These are phyloP conservation scores for Sideroxylon spinosum DNA, from an alignment of 179 eudicot genomes.

Conservation along the genomic window DNA sequence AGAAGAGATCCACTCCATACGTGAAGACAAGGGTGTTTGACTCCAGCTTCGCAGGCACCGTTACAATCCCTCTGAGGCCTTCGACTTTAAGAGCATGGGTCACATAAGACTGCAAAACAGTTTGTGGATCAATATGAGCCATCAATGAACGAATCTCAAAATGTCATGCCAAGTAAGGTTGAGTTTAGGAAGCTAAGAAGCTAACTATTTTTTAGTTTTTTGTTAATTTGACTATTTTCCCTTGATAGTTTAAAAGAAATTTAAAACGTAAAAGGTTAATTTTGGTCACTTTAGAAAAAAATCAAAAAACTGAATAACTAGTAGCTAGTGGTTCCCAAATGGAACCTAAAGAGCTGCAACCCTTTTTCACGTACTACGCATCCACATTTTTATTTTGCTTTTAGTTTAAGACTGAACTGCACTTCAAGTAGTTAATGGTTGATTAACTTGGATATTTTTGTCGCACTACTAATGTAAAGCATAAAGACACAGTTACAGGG, in stretches of 20 bases:
- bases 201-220: no score
- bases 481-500: neutral
- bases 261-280: no score
- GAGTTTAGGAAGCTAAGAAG: no score
- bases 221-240: no score
- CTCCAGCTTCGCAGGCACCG: slow-evolving; percentile 89
- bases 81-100: slow-evolving; percentile 93
- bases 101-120: slow-evolving; percentile 61
- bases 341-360: no score
- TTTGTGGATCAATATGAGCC: neutral
- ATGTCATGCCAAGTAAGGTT: neutral
- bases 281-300: no score
- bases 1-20: slow-evolving; percentile 80
- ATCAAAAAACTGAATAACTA: no score
- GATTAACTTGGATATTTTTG: no score
- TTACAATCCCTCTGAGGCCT: slow-evolving; percentile 79
- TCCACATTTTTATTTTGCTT: neutral
- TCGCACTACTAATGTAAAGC: neutral
- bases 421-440: no score
- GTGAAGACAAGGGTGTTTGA: slow-evolving; percentile 85
- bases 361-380: neutral
- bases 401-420: no score
- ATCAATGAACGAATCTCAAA: neutral
- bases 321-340: no score
- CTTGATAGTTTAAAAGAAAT: no score